A percentile compares a stretch with the other conserved stretches of the same genome.
These are phyloP conservation scores for Candida bentonensis DNA, from an alignment of 805 yeast species.

Conservation along the genomic window DNA sequence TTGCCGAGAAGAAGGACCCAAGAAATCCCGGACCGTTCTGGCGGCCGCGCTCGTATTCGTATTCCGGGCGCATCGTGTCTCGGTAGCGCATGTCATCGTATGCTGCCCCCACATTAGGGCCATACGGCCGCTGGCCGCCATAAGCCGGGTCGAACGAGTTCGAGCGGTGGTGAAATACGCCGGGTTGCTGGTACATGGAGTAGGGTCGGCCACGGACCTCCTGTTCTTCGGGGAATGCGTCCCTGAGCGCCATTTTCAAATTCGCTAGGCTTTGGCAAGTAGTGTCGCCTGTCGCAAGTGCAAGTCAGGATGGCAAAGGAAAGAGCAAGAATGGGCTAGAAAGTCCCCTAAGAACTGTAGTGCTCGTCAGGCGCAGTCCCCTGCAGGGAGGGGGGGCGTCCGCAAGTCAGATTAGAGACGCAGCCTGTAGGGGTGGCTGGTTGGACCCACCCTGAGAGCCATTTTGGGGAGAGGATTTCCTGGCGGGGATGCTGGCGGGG, in stretches of 20 bases:
- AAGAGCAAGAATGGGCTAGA: too few relatives aligned
- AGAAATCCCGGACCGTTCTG: not conserved
- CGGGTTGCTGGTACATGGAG: not conserved
- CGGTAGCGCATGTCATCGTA: not conserved
- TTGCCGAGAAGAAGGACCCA: not conserved
- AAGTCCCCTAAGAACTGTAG: too few relatives aligned
- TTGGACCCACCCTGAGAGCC: too few relatives aligned
- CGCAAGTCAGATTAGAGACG: too few relatives aligned
- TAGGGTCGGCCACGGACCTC: not conserved
- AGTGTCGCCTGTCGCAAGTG: too few relatives aligned
- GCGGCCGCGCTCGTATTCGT: not conserved
- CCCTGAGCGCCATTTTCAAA: not conserved
- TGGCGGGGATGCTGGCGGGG: too few relatives aligned
- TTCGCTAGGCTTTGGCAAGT: too few relatives aligned
- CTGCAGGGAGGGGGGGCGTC: too few relatives aligned
- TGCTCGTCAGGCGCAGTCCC: too few relatives aligned
- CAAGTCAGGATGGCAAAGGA: too few relatives aligned
- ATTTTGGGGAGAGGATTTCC: too few relatives aligned
- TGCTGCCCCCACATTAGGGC: not conserved
- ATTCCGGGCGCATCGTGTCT: not conserved
- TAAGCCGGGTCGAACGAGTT: not conserved
- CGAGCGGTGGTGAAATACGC: not conserved
- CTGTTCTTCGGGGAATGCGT: not conserved
- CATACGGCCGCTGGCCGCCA: not conserved
- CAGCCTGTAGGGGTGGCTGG: too few relatives aligned